Conservation (phyloP, 192 early-diverging fungal genomes). For the Phycomyces nitens region DNA sequence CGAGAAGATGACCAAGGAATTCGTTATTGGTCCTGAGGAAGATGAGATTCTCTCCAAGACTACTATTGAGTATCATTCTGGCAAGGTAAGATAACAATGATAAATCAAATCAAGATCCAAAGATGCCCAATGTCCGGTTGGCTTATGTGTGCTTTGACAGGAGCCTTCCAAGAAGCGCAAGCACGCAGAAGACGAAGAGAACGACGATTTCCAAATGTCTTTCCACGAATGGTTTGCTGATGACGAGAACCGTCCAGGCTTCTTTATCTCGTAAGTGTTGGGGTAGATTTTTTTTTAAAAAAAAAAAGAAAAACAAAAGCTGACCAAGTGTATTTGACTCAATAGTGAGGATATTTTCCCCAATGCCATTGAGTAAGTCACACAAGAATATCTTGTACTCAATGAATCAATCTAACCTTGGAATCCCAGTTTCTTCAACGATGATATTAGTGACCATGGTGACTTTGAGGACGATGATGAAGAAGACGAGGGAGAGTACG, state of each 20-base stretch:
- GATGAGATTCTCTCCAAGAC: slow-evolving; percentile 17
- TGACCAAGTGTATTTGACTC: neutral
- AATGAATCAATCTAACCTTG: neutral
- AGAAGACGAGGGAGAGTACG: slow-evolving; percentile 18
- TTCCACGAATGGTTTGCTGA: slow-evolving; percentile 33
- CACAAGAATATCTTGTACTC: neutral
- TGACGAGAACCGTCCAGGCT: slow-evolving; percentile 18
- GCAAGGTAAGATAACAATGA: slow-evolving; percentile 12
- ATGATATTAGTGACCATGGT: slow-evolving; percentile 4
- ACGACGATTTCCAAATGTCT: neutral
- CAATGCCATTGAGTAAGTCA: slow-evolving; percentile 22
- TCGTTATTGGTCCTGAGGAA: slow-evolving; percentile 21
- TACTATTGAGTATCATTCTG: slow-evolving; percentile 25
- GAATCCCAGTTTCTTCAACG: slow-evolving; percentile 13
- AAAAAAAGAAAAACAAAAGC: neutral
- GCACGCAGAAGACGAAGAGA: slow-evolving; percentile 16
- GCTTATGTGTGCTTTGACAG: neutral
- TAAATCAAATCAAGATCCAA: no score
- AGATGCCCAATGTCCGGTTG: neutral
- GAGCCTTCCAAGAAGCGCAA: slow-evolving; percentile 28
- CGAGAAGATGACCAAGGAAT: slow-evolving; percentile 32
- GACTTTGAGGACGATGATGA: slow-evolving; percentile 26
- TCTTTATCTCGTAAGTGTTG: slow-evolving; percentile 1
- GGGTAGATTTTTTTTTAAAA: neutral
- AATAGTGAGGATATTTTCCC: slow-evolving; percentile 35